Percentiles rank a stretch among this genome's conserved stretches.
These are phyloP conservation scores for Beauveria medogensis DNA, from an alignment of 2,329 filamentous ascomycete species.

Conservation along the genomic window DNA sequence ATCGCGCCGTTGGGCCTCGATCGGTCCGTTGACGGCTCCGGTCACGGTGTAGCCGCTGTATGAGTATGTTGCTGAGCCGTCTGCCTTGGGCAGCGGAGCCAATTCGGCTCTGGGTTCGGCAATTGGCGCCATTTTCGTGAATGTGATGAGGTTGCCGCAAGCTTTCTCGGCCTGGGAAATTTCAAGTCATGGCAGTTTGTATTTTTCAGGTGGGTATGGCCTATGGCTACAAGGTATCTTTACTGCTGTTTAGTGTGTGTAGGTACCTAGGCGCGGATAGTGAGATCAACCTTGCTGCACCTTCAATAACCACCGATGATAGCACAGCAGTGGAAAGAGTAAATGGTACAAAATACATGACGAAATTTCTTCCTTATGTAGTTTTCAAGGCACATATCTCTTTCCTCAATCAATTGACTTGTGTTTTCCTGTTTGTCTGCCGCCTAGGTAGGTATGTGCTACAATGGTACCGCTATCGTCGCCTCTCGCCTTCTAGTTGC, in stretches of 20 bases:
- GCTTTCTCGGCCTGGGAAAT: not conserved
- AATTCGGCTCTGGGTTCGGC: slow-evolving; percentile 44
- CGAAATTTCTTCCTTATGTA: no score
- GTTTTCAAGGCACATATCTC: no score
- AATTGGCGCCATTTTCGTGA: slow-evolving; percentile 34
- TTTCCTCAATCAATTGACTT: no score
- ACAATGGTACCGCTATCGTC: no score
- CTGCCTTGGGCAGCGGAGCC: slow-evolving; percentile 58
- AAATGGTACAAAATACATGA: no score
- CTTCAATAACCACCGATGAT: no score
- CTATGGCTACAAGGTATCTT: not conserved
- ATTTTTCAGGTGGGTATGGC: not conserved
- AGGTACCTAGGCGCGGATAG: not conserved
- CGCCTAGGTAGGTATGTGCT: no score
- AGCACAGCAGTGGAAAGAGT: not conserved
- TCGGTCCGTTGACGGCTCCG: slow-evolving; percentile 82
- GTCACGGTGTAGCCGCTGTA: slow-evolving; percentile 72
- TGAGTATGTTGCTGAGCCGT: slow-evolving; percentile 73
- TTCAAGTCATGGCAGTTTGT: not conserved
- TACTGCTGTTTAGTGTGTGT: not conserved
- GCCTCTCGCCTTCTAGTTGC: no score
- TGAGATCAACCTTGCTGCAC: not conserved
- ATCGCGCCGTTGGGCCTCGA: slow-evolving; percentile 82
- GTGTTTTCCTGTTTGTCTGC: no score
- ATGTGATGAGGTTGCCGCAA: slow-evolving; percentile 5